phyloP scores from a whole-genome alignment of 106 monocot genomes.

The Acanthochlamys bracteata region DNA sequence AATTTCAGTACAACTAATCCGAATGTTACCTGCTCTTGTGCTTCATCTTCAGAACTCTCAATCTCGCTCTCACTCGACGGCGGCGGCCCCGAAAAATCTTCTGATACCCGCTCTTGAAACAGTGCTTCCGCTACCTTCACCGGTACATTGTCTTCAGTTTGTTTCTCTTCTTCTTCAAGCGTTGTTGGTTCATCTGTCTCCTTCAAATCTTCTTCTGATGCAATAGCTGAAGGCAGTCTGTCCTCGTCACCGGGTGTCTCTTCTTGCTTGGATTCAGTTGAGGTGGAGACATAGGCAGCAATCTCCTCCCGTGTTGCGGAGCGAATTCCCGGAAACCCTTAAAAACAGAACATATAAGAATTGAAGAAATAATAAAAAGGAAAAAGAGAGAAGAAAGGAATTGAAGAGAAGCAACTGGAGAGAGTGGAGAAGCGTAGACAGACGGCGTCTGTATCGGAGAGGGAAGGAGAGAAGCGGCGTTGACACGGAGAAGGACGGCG shows the following conservation, averaged over 20 bases:
- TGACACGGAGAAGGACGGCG: too few relatives aligned
- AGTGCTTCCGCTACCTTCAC: background rate
- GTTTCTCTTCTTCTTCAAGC: background rate
- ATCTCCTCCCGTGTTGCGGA: background rate
- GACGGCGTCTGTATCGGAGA: background rate
- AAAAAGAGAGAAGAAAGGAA: background rate
- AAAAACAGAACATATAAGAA: background rate
- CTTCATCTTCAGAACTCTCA: background rate
- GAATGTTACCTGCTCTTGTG: background rate
- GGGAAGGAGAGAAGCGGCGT: background rate
- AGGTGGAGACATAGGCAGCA: background rate
- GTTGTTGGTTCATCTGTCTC: too few relatives aligned
- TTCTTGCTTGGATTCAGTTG: background rate
- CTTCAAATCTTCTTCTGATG: too few relatives aligned
- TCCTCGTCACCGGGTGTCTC: background rate
- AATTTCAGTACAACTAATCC: background rate
- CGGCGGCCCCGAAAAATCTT: background rate
- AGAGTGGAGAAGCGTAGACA: background rate
- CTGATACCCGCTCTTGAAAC: too few relatives aligned
- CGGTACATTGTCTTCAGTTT: background rate
- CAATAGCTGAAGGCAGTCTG: background rate
- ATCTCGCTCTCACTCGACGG: background rate
- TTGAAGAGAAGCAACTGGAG: background rate
- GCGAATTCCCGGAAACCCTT: background rate
- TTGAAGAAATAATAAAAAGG: background rate